These are phyloP conservation scores for Balansia obtecta DNA, from an alignment of 2,329 filamentous ascomycete genomes.

Conservation along the genomic window DNA sequence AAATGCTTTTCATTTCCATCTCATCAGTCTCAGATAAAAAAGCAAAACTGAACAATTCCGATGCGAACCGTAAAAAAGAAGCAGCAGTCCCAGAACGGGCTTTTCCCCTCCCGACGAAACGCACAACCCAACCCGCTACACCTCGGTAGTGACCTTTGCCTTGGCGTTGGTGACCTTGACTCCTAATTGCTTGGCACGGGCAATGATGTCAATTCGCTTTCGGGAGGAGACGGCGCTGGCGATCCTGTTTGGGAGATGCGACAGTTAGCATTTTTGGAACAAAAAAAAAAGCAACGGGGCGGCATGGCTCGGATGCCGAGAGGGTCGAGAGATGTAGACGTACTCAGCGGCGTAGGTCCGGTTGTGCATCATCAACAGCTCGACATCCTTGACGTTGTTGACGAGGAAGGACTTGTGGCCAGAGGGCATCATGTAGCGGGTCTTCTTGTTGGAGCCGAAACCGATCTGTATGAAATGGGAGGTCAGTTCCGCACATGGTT, in stretches of 20 bases:
- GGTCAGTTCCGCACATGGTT: no score
- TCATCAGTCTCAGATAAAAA: no score
- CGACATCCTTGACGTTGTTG: constrained; percentile 89
- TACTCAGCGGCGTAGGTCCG: constrained; percentile 98
- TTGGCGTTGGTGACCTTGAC: constrained; percentile 99
- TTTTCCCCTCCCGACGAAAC: background rate
- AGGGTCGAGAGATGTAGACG: no score
- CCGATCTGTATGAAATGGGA: no score
- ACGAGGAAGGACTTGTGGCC: constrained; percentile 99
- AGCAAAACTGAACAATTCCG: no score
- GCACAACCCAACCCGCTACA: constrained; percentile 30
- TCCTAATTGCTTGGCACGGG: constrained; percentile 92
- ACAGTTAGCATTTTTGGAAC: no score
- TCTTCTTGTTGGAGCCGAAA: constrained; percentile 99
- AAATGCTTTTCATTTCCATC: no score
- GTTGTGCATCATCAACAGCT: constrained; percentile 99
- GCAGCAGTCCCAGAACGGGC: constrained; percentile 2
- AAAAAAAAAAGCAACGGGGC: no score
- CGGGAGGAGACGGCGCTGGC: constrained; percentile 94
- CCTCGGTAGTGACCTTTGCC: constrained; percentile 96
- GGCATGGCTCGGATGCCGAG: no score
- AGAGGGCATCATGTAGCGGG: constrained; percentile 94
- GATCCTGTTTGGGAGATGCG: constrained; percentile 50
- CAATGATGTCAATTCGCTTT: constrained; percentile 97
- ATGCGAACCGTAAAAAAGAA: constrained; percentile 8